Evolutionary conservation across 2,329 filamentous ascomycete species (phyloP), one percentile per base, ranked within the genome.

Genomic region (Chrysoporthe puriensis): DNA sequence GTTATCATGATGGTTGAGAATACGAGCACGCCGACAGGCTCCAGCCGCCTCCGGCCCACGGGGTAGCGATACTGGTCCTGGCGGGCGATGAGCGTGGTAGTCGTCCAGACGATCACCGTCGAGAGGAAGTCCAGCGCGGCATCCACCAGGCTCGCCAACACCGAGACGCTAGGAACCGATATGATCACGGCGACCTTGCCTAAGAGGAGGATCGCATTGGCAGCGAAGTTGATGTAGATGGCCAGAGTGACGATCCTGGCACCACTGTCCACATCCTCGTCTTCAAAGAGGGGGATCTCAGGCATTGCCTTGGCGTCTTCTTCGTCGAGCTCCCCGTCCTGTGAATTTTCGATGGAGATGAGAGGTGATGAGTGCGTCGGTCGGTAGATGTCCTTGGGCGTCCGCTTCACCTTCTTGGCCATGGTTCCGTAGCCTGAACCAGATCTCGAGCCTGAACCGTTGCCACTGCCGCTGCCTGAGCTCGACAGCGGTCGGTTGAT

Each of bases 1-100:
- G 91, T 94, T 70, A 95, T 91, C 91, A 96, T 96, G 75, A 95
- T 92, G 69, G 94, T 86, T 18, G 90, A 91, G 79, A 95, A 96
- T 66, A 95, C 89, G 5, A 96, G 82, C 2, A 96, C 90, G 40
- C 92, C 92, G 6, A 96, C 85, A 1, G 92, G 92, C 74, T 95
- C 92, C 58, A 96, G 83, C 60, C 82, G 78, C 64, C 91, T 87
- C 21, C 92, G 85, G 9, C 92, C 92, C n/a, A 94, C 88, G 0
- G 92, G 92, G 73, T 94, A 94, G 32, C 85, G 85, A 76, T 94
- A 90, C 72, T 90, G 88, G 74, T 95, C 91, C 69, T 89, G 88
- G 67, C 88, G 86, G 60, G 89, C 87, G 73, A 94, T 93, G 70
- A 94, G 84, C 74, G 87, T 87, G 1, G 91, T 93, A 0, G 91